Evolutionary conservation across 768 basidiomycete genomes (phyloP), one percentile per base, ranked within the genome.

Genomic region (Crassisporium funariophilum): DNA sequence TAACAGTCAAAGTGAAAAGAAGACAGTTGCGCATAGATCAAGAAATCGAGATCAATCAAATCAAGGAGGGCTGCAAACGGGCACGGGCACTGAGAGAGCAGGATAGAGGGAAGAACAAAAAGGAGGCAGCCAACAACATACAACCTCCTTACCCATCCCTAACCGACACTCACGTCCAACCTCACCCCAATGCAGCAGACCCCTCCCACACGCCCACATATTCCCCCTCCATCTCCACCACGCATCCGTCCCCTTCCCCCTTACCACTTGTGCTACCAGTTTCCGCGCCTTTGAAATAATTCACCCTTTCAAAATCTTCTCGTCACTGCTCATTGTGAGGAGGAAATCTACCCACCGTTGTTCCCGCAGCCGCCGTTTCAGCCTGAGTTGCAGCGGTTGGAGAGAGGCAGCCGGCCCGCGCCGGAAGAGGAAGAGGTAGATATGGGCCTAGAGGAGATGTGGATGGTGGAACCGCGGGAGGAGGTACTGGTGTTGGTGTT

Each of bases 181-280:
- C 4, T 13, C 20, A 39, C 4, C 6, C 21, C 25, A 55, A 46
- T 17, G 53, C 54, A 8, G 57, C 61, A 44, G 68, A 65, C 34
- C 46, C 50, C 49, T 44, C 60, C 56, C 70, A 54, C 51, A 63
- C 64, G 16, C 54, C 58, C 23, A 38, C 46, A 24, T 60, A 69
- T 53, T 68, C 69, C 44, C 58, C 59, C 44, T 73, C 72, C 35
- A 79, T 42, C 65, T 74, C 89, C 90, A 91, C 68, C 75, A 80
- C 37, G 86, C 89, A 64, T 89, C 88, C 35, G 88, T 90, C n/a
- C 84, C 85, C 63, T 77, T 84, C 40, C n/a, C n/a, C n/a, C n/a
- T n/a, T n/a, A n/a, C 76, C 76, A 52, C 84, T 81, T 36, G 84
- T 85, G 46, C 79, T 83, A 43, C 80, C 79, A 42, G 87, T 91